A percentile compares a stretch with the other conserved stretches of the same genome.
phyloP scores from a whole-genome alignment of 108 stramenopile species.

The Parietichytrium sp. region DNA sequence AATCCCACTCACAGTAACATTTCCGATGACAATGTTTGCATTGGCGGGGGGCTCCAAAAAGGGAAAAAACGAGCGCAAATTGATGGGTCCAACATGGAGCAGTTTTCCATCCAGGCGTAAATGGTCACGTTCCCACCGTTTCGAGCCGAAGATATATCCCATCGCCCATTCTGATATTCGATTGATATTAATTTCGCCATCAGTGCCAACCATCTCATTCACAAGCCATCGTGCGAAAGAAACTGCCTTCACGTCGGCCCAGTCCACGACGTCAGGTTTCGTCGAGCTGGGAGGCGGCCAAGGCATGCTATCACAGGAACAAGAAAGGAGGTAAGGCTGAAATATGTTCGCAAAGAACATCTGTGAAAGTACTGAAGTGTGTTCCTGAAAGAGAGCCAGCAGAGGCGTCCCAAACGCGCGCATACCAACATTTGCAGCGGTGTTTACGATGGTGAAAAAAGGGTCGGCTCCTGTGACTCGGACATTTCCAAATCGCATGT shows the following conservation, averaged over 20 bases:
- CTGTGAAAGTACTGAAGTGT: not conserved
- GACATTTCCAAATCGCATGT: not conserved
- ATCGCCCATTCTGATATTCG: not conserved
- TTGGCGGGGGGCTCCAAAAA: not conserved
- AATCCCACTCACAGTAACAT: not conserved
- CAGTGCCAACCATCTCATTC: not conserved
- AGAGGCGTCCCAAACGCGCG: not conserved
- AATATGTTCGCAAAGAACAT: not conserved
- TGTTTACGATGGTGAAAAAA: not conserved
- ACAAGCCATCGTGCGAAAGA: not conserved
- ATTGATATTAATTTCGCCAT: not conserved
- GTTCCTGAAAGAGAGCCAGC: not conserved
- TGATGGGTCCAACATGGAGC: not conserved
- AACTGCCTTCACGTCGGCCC: not conserved
- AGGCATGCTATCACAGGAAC: not conserved
- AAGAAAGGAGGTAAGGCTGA: not conserved
- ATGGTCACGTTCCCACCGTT: not conserved
- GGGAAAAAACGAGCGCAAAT: not conserved
- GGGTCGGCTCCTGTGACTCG: not conserved
- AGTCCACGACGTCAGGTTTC: no score
- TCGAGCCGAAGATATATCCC: not conserved
- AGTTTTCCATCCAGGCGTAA: not conserved
- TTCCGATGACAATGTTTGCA: not conserved
- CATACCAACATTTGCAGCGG: not conserved
- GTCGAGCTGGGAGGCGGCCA: conserved; percentile 8